These are phyloP conservation scores for Macadamia tetraphylla DNA, from an alignment of 164 flowering plant genomes.

Conservation along the genomic window DNA sequence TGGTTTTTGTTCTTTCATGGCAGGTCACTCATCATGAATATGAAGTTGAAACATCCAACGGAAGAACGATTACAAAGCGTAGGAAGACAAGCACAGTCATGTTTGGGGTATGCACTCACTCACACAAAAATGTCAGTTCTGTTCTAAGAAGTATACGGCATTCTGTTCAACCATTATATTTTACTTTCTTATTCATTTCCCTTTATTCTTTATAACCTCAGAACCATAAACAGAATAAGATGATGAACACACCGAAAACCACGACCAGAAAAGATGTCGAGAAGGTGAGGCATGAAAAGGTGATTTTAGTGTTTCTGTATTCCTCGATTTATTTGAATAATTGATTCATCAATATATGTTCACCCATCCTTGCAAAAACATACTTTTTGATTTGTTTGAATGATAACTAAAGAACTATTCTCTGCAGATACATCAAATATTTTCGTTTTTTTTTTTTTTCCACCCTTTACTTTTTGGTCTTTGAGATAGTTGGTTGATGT, in stretches of 20 bases:
- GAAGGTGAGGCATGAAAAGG: conserved; percentile 31
- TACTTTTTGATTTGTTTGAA: too few relatives aligned
- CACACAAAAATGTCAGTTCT: neutral
- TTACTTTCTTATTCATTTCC: neutral
- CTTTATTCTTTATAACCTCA: conserved; percentile 18
- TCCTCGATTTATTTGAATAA: neutral
- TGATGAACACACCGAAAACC: conserved; percentile 35
- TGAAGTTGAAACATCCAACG: conserved; percentile 85
- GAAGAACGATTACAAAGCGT: conserved; percentile 73
- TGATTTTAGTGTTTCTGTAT: neutral
- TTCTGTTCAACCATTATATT: neutral
- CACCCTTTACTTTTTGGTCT: neutral
- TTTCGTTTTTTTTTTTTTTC: too few relatives aligned
- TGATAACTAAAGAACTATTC: neutral
- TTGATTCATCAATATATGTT: neutral
- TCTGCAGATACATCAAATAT: neutral
- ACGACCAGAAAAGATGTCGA: conserved; percentile 37
- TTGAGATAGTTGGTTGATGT: neutral
- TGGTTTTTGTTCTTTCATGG: conserved; percentile 7
- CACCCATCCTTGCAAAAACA: neutral
- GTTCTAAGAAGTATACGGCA: neutral
- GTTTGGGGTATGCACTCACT: conserved; percentile 66
- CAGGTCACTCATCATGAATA: conserved; percentile 91
- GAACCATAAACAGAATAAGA: conserved; percentile 64
- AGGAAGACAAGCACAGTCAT: conserved; percentile 87